phyloP scores from a whole-genome alignment of 805 yeast species.

The Debaryomyces tyrocola region DNA sequence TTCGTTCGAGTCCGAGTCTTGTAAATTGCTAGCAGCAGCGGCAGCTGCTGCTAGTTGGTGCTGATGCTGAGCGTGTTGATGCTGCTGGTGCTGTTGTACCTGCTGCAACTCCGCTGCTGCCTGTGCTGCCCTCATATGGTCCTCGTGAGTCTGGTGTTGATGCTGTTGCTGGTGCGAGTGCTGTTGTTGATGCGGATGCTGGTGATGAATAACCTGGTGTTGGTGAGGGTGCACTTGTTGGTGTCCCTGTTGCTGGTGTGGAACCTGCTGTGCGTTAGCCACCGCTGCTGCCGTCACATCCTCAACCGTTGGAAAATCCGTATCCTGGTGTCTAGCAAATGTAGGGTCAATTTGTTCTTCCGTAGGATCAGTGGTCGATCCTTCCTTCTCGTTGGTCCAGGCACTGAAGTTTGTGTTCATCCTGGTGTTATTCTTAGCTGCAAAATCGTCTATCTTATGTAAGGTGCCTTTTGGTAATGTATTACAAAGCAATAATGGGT shows the following conservation, averaged over 20 bases:
- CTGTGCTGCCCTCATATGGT: constrained; percentile 9
- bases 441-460: constrained; percentile 10
- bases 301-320: constrained; percentile 24
- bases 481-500: constrained; percentile 13
- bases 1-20: constrained; percentile 3
- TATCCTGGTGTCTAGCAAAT: constrained; percentile 25
- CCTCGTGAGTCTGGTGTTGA: constrained; percentile 8
- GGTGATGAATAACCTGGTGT: constrained; percentile 6
- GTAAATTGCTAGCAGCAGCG: constrained; percentile 7
- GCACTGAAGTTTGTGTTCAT: constrained; percentile 24
- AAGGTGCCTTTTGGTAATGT: constrained; percentile 9
- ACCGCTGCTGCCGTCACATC: constrained; percentile 16
- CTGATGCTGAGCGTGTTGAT: constrained; percentile 10
- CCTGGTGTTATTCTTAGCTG: constrained; percentile 1
- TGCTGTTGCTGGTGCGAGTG: constrained; percentile 7
- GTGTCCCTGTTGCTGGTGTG: constrained; percentile 11
- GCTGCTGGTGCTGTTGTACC: constrained; percentile 11
- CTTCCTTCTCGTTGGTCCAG: constrained; percentile 25
- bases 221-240: constrained; percentile 3
- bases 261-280: constrained; percentile 17
- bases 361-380: constrained; percentile 10
- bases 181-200: constrained; percentile 6
- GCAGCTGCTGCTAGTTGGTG: constrained; percentile 8
- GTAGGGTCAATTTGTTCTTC: constrained; percentile 33
- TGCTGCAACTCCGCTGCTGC: constrained; percentile 13